Base-by-base conservation (phyloP, 2,329 filamentous ascomycete genomes). In the Chaetothyriales sp. region DNA sequence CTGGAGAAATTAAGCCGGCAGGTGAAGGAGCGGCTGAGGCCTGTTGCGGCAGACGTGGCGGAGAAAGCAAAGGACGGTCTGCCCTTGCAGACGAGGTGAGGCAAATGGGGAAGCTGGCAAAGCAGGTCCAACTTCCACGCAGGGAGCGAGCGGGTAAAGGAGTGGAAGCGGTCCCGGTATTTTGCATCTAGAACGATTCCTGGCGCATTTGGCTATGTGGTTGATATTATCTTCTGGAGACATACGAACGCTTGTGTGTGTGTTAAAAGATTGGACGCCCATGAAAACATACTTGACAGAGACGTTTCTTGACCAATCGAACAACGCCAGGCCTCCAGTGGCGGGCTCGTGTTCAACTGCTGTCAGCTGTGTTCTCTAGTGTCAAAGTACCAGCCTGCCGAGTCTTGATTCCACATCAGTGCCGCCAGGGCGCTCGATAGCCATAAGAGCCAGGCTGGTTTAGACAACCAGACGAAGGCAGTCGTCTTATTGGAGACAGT, bases 1-100 rank as follows among this genome's bases (percentile, higher is more conserved):
- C 71, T 94, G 44, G 76, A 80, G 58, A 85, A 82, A 64, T 73
- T 81, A 15, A 81, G 82, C 10, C 75, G 80, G 43, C 53, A 55
- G 29, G 40, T 60, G 18, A 56, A 53, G 51, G 51, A 46, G 8
- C 55, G 50, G 7, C 52, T 53, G 20, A 28, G 51, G 7, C 51
- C 55, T 4, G 52, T 53, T 10, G 60, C 56, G 28, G 59, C 58
- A 49, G 54, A 50, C n/a, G 54, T 56, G 13, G 47, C 58, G 18
- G 54, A 61, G 25, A 81, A 80, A 63, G 76, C 78, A 5, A 84
- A 76, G 65, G 68, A 72, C 60, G 72, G 69, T 49, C 61, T 73
- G 47, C 73, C 73, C 6, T 65, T 68, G 18, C 68, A 70, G 18
- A 60, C 70, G 49, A 78, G 77, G 67, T 74, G 67, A 63, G 52